Conservation (phyloP, 495 filamentous ascomycete species). For the Neurospora sp. region DNA sequence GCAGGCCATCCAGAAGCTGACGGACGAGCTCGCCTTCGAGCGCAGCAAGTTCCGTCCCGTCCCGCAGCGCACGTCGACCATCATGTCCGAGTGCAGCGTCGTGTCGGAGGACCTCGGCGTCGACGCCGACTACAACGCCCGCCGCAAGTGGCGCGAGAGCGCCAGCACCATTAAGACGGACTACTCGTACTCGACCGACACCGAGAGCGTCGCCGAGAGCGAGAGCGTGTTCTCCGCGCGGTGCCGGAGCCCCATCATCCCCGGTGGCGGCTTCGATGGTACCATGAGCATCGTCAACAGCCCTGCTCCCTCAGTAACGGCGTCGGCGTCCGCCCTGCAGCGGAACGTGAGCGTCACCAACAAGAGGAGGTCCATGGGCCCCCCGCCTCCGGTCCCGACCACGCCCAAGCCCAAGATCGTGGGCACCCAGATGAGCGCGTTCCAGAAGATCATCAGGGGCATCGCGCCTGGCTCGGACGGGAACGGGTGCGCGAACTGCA, state of each 20-base stretch:
- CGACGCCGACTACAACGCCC: conserved; percentile 35
- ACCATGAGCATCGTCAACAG: conserved; percentile 16
- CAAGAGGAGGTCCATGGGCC: neutral
- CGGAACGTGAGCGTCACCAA: neutral
- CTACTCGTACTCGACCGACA: conserved; percentile 45
- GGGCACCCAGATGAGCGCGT: conserved; percentile 28
- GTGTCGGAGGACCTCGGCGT: conserved; percentile 43
- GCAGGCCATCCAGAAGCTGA: conserved; percentile 49
- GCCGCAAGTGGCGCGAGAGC: conserved; percentile 36
- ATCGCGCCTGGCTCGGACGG: conserved; percentile 23
- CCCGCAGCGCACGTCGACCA: conserved; percentile 18
- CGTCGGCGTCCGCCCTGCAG: neutral
- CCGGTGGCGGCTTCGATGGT: conserved; percentile 14
- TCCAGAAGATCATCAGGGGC: conserved; percentile 42
- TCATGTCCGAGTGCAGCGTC: conserved; percentile 15
- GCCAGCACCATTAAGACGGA: conserved; percentile 39
- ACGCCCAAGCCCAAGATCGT: neutral
- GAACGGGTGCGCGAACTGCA: conserved; percentile 47
- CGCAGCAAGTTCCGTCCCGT: conserved; percentile 16
- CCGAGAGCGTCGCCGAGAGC: conserved; percentile 40
- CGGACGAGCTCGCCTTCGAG: conserved; percentile 54
- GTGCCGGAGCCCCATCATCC: conserved; percentile 31
- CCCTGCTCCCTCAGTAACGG: conserved; percentile 1
- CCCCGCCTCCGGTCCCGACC: neutral
- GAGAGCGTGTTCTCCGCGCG: conserved; percentile 54